phyloP scores from a whole-genome alignment of 2,329 filamentous ascomycete species.

The Neonectria ditissima region DNA sequence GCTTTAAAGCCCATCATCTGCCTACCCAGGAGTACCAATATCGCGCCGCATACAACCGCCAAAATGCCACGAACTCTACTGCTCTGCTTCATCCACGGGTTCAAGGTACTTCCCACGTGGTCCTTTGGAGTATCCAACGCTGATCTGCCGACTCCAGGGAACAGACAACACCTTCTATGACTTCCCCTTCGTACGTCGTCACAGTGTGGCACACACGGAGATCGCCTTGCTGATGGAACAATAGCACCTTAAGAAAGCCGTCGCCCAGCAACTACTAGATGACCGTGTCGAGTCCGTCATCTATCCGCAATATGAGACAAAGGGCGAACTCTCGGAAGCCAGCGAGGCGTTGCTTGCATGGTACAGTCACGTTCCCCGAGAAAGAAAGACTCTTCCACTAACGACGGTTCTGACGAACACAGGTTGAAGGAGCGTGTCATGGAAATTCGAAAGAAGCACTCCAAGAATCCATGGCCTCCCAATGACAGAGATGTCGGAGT shows the following conservation, averaged over 20 bases:
- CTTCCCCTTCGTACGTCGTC: slow-evolving; percentile 65
- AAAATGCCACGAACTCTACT: slow-evolving; percentile 68
- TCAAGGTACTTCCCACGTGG: slow-evolving; percentile 59
- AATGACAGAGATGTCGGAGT: slow-evolving; percentile 84
- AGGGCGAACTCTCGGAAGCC: slow-evolving; percentile 71
- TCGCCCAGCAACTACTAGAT: slow-evolving; percentile 69
- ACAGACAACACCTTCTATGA: slow-evolving; percentile 76
- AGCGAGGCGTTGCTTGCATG: slow-evolving; percentile 60
- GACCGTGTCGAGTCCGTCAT: slow-evolving; percentile 71
- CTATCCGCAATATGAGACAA: slow-evolving; percentile 80
- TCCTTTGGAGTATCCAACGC: background rate
- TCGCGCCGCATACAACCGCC: background rate
- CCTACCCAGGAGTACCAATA: background rate
- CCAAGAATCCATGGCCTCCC: slow-evolving; percentile 79
- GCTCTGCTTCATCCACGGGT: slow-evolving; percentile 81
- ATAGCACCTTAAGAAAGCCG: slow-evolving; percentile 67
- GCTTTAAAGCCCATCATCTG: background rate
- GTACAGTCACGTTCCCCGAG: slow-evolving; percentile 44
- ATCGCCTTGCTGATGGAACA: background rate
- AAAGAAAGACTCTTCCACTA: no score
- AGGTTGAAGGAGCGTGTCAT: slow-evolving; percentile 87
- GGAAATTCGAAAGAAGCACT: slow-evolving; percentile 77
- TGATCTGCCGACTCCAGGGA: slow-evolving; percentile 58
- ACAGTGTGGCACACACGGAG: no score
- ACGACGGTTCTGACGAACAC: background rate